These are phyloP conservation scores for Kitagawia praeruptora DNA, from an alignment of 129 eudicot genomes.

Conservation along the genomic window DNA sequence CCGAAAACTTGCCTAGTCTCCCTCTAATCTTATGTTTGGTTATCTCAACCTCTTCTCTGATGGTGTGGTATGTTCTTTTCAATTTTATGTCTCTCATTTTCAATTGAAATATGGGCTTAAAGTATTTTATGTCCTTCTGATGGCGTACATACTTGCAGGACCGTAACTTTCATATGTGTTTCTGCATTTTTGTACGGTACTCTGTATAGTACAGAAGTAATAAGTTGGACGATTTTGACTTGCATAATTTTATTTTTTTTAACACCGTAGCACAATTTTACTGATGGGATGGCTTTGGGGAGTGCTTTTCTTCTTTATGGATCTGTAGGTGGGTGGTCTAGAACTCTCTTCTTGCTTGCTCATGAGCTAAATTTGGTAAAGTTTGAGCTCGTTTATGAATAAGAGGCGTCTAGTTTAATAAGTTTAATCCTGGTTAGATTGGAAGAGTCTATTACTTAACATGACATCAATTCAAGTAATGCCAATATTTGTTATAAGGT, in stretches of 20 bases:
- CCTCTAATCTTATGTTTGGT: constrained; percentile 89
- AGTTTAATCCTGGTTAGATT: too few species aligned
- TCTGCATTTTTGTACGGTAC: neutral
- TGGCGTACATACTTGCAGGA: neutral
- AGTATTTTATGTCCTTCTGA: neutral
- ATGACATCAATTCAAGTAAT: too few species aligned
- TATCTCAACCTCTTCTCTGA: too few species aligned
- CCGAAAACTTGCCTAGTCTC: constrained; percentile 31
- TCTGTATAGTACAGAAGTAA: neutral
- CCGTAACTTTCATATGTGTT: neutral
- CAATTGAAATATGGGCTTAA: neutral
- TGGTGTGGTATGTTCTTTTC: constrained; percentile 66
- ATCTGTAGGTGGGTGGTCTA: constrained; percentile 98
- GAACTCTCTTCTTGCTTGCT: too few species aligned
- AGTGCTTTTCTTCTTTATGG: constrained; percentile 96
- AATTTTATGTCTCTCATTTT: neutral
- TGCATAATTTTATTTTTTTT: constrained; percentile 2
- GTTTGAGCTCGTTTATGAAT: too few species aligned
- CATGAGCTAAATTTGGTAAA: too few species aligned
- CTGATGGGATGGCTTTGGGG: constrained; percentile 98
- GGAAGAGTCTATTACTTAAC: too few species aligned
- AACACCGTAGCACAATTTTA: constrained; percentile 82
- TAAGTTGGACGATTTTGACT: neutral
- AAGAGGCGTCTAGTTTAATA: too few species aligned
- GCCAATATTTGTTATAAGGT: too few species aligned